Evolutionary conservation across 805 yeast species (phyloP).

Genomic region (Pichia ethanolica): DNA sequence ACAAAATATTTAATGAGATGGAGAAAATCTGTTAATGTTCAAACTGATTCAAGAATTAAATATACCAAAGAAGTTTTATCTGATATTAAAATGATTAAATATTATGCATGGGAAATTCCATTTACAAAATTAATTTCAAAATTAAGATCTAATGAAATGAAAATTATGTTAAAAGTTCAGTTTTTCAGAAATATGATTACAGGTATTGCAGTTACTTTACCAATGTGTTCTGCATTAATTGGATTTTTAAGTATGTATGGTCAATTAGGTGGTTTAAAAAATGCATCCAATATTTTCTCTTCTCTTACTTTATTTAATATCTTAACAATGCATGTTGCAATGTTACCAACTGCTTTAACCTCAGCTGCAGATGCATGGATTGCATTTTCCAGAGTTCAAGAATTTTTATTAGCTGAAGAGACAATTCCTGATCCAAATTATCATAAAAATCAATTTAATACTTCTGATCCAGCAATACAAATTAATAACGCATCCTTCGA

Average conservation of each 20-base stretch:
- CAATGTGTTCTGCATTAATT: slow-evolving; percentile 65
- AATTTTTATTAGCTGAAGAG: slow-evolving; percentile 37
- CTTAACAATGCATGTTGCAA: slow-evolving; percentile 52
- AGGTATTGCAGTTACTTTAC: slow-evolving; percentile 60
- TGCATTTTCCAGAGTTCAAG: slow-evolving; percentile 52
- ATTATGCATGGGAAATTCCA: slow-evolving; percentile 87
- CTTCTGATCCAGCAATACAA: slow-evolving; percentile 33
- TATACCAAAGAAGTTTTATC: slow-evolving; percentile 71
- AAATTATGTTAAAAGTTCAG: slow-evolving; percentile 53
- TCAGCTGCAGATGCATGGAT: slow-evolving; percentile 65
- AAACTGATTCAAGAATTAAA: slow-evolving; percentile 72
- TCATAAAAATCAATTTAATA: slow-evolving; percentile 10
- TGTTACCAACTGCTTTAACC: slow-evolving; percentile 65
- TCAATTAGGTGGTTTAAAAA: slow-evolving; percentile 28
- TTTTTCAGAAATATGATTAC: slow-evolving; percentile 53
- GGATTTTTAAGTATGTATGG: slow-evolving; percentile 38
- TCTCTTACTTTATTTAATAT: slow-evolving; percentile 62
- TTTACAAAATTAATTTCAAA: slow-evolving; percentile 50
- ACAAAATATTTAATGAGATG: slow-evolving; percentile 46
- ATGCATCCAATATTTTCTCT: slow-evolving; percentile 60
- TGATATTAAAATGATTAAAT: slow-evolving; percentile 75
- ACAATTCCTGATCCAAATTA: slow-evolving; percentile 26
- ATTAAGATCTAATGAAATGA: slow-evolving; percentile 57
- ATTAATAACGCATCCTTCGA: slow-evolving; percentile 50
- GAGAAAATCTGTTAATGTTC: slow-evolving; percentile 50